Base-by-base conservation (phyloP, 306 rosid species). In the Sindora glabra region DNA sequence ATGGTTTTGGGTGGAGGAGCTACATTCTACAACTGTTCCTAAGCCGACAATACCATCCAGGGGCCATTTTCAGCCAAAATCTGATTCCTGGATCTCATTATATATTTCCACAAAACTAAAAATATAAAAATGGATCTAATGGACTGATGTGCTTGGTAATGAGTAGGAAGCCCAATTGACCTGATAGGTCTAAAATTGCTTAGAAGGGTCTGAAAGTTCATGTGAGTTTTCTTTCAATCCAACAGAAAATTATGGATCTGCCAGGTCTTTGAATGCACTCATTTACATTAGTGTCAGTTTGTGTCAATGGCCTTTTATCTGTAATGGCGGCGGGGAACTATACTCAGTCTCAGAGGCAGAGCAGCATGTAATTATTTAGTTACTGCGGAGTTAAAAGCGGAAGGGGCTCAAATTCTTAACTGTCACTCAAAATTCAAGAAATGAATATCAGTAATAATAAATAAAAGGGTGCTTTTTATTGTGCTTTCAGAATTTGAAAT, bases 11-110 rank as follows among this genome's bases (percentile, higher is more conserved):
- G 49, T 52, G 57, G 63, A 46, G 57, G 57, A 46, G 56, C 25
- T 44, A 52, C 60, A 34, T 37, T 69, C 72, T 72, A 74, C 73
- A 84, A 69, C 56, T 15, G 41, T 64, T 52, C 37, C 52, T 29
- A 15, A 58, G 67, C 71, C 55, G 67, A 73, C 71, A 65, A 60
- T 58, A 30, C 67, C 45, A 50, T 41, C 52, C 65, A 65, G 70
- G 73, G 55, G 22, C 73, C 44, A 15, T 27, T 75, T 55, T 56
- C 62, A 21, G 74, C 79, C 56, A 7, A 69, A 74, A 56, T 81
- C 54, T 46, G 56, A 32, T 40, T 9, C 36, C 44, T n/a, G 13
- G 41, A 21, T 33, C 6, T 67, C n/a, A n/a, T n/a, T n/a, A n/a
- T n/a, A n/a, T n/a, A n/a, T n/a, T n/a, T n/a, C n/a, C n/a, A n/a